Base-by-base conservation (phyloP, 2,329 filamentous ascomycete genomes). In the Chrysosporium queenslandicum region DNA sequence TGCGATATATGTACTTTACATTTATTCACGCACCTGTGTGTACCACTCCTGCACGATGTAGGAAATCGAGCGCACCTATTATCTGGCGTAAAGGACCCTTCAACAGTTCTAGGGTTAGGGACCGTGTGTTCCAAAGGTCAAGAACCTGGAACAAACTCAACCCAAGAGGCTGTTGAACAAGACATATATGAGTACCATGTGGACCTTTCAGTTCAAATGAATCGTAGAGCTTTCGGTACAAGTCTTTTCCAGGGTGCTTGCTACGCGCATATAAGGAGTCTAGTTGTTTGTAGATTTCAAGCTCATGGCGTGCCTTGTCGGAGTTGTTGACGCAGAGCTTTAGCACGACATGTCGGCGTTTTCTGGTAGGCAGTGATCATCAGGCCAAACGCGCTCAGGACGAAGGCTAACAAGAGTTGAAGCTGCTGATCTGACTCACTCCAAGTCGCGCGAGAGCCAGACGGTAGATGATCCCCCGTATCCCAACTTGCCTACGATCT, bases 391-490 rank as follows among this genome's bases (percentile, higher is more conserved):
- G 16, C 21, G 7, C 11, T 27, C 14, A 16, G 12, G 20, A 18
- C 7, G 5, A 3, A 12, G 6, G 8, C 14, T 2, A 9, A 12
- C 9, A 20, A 5, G 12, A 20, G 20, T 5, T 12, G 4, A 25
- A 25, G 5, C 12, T 3, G 7, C 29, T 7, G 37, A 14, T 21
- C 9, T 4, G n/a, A 39, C 46, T 20, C 29, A 53, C 52, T 43
- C 21, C 21, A 58, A 18, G 32, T 58, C 56, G 5, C 50, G 42
- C 12, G 50, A 49, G 8, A 59, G 58, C 59, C 58, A 60, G 18
- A 58, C 55, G 3, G 56, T 60, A 12, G 59, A 60, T 21, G 46
- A 50, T 7, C 54, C 50, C 4, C 59, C 59, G 41, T 36, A 60
- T 14, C 59, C 58, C 5, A 60, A 52, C 50, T 59, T 60, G 5